phyloP scores from a whole-genome alignment of 352 stramenopile species.

The Thalassiosira hispida region DNA sequence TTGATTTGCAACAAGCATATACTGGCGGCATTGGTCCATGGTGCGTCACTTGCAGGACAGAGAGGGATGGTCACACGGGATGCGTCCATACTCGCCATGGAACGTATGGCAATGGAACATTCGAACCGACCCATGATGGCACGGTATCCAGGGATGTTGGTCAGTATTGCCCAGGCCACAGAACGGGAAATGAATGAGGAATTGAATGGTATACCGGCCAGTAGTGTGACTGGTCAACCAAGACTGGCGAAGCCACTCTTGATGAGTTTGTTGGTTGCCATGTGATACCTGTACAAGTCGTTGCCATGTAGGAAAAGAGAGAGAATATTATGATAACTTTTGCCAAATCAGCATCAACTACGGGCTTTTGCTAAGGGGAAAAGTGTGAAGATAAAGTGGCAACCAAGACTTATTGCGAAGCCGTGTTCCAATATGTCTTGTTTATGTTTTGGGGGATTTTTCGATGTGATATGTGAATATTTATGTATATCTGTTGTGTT shows the following conservation, averaged over 20 bases:
- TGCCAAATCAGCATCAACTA: too few species aligned
- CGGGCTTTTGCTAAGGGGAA: too few species aligned
- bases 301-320: too few species aligned
- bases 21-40: slow-evolving; percentile 70
- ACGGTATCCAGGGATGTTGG: slow-evolving; percentile 66
- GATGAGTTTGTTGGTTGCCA: slow-evolving; percentile 81
- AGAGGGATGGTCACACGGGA: slow-evolving; percentile 59
- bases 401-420: too few species aligned
- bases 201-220: slow-evolving; percentile 22
- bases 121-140: slow-evolving; percentile 77
- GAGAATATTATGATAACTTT: too few species aligned
- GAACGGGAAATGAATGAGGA: slow-evolving; percentile 77
- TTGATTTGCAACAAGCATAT: slow-evolving; percentile 74
- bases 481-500: too few species aligned
- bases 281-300: too few species aligned
- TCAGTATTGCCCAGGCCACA: slow-evolving; percentile 71
- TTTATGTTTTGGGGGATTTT: too few species aligned
- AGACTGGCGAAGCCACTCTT: slow-evolving; percentile 79
- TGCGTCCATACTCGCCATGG: slow-evolving; percentile 74
- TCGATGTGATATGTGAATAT: too few species aligned
- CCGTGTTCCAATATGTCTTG: too few species aligned
- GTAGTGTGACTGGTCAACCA: slow-evolving; percentile 41
- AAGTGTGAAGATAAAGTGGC: too few species aligned
- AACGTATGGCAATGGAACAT: slow-evolving; percentile 80
- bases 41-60: slow-evolving; percentile 44